Evolutionary conservation across 768 basidiomycete genomes (phyloP).

Genomic region (Lyophyllum shimeji): DNA sequence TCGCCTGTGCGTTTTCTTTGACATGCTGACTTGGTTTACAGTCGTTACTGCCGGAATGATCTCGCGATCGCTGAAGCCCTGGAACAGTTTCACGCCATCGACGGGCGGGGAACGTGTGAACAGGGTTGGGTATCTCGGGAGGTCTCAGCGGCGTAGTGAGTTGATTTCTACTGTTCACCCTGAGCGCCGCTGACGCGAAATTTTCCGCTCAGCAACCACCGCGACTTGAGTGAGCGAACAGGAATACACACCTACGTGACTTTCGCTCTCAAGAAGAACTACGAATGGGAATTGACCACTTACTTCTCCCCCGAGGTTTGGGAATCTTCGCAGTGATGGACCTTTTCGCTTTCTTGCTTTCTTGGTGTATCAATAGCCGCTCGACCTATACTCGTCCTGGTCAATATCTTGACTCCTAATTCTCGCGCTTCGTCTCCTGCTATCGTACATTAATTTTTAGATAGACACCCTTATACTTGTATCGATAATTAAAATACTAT

Average conservation of each 20-base stretch:
- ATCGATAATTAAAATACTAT: not conserved
- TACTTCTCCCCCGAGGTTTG: conserved; percentile 33
- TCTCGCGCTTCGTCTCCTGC: not conserved
- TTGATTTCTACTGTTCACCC: not conserved
- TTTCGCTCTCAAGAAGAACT: conserved; percentile 27
- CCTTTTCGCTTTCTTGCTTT: not conserved
- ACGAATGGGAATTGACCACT: conserved; percentile 30
- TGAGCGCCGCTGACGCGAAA: not conserved
- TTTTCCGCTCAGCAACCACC: conserved; percentile 21
- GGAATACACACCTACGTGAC: conserved; percentile 33
- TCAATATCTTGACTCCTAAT: not conserved
- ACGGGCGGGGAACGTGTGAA: conserved; percentile 14
- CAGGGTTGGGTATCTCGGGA: conserved; percentile 30
- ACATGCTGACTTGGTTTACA: conserved; percentile 8
- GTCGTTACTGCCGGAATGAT: conserved; percentile 29
- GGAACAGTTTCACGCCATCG: conserved; percentile 24
- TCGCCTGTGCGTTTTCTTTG: not conserved
- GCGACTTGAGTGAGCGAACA: conserved; percentile 17
- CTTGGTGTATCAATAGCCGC: not conserved
- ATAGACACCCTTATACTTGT: not conserved
- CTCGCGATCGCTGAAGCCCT: conserved; percentile 23
- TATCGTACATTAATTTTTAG: too few relatives aligned
- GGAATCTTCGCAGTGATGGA: conserved; percentile 8
- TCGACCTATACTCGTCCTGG: too few relatives aligned
- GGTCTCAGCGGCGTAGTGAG: conserved; percentile 26